Base-by-base conservation (phyloP, 306 rosid genomes). In the Lithocarpus polystachyus region DNA sequence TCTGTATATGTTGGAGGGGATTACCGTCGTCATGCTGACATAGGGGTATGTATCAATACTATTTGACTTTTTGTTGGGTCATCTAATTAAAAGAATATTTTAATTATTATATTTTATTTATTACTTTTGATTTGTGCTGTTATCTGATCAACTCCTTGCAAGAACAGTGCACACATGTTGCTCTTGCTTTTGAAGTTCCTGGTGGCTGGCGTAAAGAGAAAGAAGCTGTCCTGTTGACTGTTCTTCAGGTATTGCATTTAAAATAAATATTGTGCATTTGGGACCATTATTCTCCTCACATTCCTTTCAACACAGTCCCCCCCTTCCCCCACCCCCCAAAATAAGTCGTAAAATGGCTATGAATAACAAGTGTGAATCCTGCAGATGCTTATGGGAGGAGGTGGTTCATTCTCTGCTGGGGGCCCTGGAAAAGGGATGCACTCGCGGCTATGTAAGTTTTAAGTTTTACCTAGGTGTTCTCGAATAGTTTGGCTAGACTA, bases 371-470 rank as follows among this genome's bases (percentile, higher is more conserved):
- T 83, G 64, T 80, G 64, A 84, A 60, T 73, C 48, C 37, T 83
- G 85, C 81, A 94, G 98, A 82, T 89, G 91, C 96, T 94, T 76
- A 92, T 94, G 98, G 98, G 97, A 79, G 98, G 98, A 61, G 98
- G 98, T 62, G 96, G 98, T 3, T 92, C 98, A 12, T 94, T 94
- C 90, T 94, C 98, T 45, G 97, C 97, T 2, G 97, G 98, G 59
- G 98, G 98, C 1, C 97, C 97, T 0, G 98, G 98, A 75, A 94
- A 94, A 85, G 97, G 97, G 85, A 94, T 94, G 98, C 98, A 92
- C 90, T 94, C 97, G 72, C 86, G 98, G 84, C 96, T 94, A 80
- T 94, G 97, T 94, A 80, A 82, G 96, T 90, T 78, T 84, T 94
- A 80, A 82, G 94, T 90, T 78, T 83, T 61, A 71, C 78, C 26